A percentile compares a stretch with the other conserved stretches of the same genome.
phyloP scores from a whole-genome alignment of 129 eudicot genomes.

The Pulicaria dysenterica region DNA sequence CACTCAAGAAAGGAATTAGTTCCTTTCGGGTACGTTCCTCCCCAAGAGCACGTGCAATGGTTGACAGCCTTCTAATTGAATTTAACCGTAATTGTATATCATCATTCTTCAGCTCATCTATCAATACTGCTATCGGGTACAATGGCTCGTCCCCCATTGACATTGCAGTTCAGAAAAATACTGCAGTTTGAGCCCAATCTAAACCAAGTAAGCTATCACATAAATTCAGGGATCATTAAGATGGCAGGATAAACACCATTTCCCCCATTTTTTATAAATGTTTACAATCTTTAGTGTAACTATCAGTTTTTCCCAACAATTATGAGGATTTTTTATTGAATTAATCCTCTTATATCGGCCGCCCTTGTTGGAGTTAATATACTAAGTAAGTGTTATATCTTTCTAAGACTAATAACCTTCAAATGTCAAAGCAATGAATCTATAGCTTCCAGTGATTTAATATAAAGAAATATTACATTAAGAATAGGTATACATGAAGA shows the following conservation, averaged over 20 bases:
- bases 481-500: background rate
- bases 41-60: slow-evolving; percentile 90
- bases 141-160: slow-evolving; percentile 85
- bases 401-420: background rate
- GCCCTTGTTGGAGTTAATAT: background rate
- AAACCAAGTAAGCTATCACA: slow-evolving; percentile 22
- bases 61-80: slow-evolving; percentile 76
- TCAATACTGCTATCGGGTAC: slow-evolving; percentile 88
- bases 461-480: background rate
- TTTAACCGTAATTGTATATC: slow-evolving; percentile 85
- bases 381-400: background rate
- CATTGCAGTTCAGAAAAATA: slow-evolving; percentile 44
- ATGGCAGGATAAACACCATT: background rate
- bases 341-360: background rate
- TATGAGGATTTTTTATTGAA: slow-evolving; percentile 4
- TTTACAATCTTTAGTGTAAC: background rate
- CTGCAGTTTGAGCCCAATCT: slow-evolving; percentile 18
- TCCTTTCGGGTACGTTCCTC: slow-evolving; percentile 89
- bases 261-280: background rate
- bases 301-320: background rate
- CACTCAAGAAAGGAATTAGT: slow-evolving; percentile 80
- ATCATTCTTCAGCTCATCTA: slow-evolving; percentile 88
- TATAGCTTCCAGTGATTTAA: slow-evolving; percentile 6
- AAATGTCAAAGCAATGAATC: slow-evolving; percentile 17
- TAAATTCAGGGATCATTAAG: slow-evolving; percentile 7